Base-by-base conservation (phyloP, 2,329 filamentous ascomycete species). In the Aspergillus fischeri region DNA sequence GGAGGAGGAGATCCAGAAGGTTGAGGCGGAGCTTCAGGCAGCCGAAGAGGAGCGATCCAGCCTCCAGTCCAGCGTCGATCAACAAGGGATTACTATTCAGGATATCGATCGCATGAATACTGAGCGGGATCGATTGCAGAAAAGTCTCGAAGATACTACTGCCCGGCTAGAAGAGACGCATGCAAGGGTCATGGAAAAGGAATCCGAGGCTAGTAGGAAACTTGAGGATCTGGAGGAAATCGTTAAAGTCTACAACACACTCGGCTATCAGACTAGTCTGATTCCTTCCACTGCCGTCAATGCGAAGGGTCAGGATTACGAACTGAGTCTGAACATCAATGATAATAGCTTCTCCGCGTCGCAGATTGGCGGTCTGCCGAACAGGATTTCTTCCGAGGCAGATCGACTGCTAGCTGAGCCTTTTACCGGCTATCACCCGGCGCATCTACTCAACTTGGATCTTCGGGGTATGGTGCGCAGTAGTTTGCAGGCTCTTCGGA, bases 61-160 rank as follows among this genome's bases (percentile, higher is more conserved):
- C 29, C 81, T 99, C 9, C 93, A 97, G 72, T 86, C 88, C 58
- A 87, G 89, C 29, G 92, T 99, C 28, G 94, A 97, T 73, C 87
- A 89, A 65, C 91, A 96, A 70, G 94, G 94, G 2, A 92, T 99
- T 72, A 95, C 92, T 68, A 95, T 97, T 77, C 90, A 94, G 77
- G 94, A 99, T 82, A 97, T 99, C 70, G 94, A 99, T 81, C 91
- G 94, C 74, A 97, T 99, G 93, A 96, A 92, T 65, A 88, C 90
- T 38, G 94, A 99, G 73, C 87, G 92, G 53, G 94, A 99, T 69
- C 87, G 94, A 49, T 83, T 99, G n/a, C 91, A 96, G 63, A 92
- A 89, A 67, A 90, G 88, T 45, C 88, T 96, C 48, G 91, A 96
- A 66, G 84, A 87, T 2, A 89, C 91, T 0, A 82, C 85, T 5